These are phyloP conservation scores for Taxillus chinensis DNA, from an alignment of 164 flowering plant genomes.

Conservation along the genomic window DNA sequence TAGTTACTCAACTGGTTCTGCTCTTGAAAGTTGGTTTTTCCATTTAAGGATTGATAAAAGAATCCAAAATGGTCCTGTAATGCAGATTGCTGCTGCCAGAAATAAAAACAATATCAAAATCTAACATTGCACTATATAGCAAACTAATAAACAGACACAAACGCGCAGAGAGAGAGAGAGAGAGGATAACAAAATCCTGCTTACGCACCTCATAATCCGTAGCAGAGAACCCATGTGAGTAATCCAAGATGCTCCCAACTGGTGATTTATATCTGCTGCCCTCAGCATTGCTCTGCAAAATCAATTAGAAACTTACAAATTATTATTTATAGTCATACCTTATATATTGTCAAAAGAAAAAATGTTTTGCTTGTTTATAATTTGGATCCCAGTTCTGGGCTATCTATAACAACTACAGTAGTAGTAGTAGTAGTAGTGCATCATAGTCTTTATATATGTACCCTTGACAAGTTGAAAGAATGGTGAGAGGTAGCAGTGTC, in stretches of 20 bases:
- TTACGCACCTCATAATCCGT: background rate
- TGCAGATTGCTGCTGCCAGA: background rate
- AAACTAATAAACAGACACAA: too few relatives aligned
- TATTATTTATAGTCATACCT: too few relatives aligned
- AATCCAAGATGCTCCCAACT: background rate
- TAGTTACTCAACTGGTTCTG: background rate
- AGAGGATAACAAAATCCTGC: too few relatives aligned
- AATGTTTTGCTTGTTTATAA: too few relatives aligned
- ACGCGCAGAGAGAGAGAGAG: too few relatives aligned
- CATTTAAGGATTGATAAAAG: background rate
- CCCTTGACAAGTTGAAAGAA: background rate
- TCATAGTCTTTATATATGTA: background rate
- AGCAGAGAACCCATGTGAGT: background rate
- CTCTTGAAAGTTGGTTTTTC: background rate
- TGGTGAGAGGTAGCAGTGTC: slow-evolving; percentile 2
- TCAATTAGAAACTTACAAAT: background rate
- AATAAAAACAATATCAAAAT: background rate
- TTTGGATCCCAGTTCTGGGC: too few relatives aligned
- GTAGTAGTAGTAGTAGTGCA: too few relatives aligned
- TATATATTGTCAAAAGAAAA: too few relatives aligned
- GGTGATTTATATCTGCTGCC: background rate
- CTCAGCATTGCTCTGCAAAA: background rate
- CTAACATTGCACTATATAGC: too few relatives aligned
- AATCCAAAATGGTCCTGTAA: background rate
- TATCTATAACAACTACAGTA: too few relatives aligned